A percentile compares a stretch with the other conserved stretches of the same genome.
Conservation (phyloP, 495 filamentous ascomycete species). For the Aspergillus homomorphus region DNA sequence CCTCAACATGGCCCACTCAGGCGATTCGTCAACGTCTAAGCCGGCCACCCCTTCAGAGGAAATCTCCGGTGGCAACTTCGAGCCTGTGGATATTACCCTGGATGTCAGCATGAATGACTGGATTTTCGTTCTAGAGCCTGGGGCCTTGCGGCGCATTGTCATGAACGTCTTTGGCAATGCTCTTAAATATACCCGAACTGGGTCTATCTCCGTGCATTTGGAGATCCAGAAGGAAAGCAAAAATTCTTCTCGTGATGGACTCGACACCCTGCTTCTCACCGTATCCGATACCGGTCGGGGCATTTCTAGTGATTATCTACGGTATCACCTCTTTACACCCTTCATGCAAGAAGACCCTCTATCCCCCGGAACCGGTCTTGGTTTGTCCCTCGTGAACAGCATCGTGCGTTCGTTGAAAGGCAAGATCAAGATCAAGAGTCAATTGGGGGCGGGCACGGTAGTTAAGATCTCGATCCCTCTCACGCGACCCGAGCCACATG, state of each 20-base stretch:
- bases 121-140: conserved; percentile 36
- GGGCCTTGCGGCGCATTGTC: conserved; percentile 42
- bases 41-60: background rate
- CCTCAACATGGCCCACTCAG: background rate
- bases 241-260: background rate
- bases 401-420: conserved; percentile 38
- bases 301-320: conserved; percentile 41
- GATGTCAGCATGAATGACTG: conserved; percentile 31
- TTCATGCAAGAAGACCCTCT: conserved; percentile 47
- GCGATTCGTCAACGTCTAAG: background rate
- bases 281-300: conserved; percentile 41
- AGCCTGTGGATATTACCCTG: conserved; percentile 29
- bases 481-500: conserved; percentile 1
- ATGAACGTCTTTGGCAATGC: conserved; percentile 50
- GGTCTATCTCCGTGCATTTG: conserved; percentile 27
- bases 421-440: conserved; percentile 37
- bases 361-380: conserved; percentile 39
- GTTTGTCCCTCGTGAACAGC: conserved; percentile 38
- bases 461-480: conserved; percentile 30
- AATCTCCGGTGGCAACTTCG: background rate
- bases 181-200: conserved; percentile 33
- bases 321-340: conserved; percentile 37
- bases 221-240: conserved; percentile 12
- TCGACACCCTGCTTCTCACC: conserved; percentile 18
- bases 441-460: conserved; percentile 36